Evolutionary conservation across 2,329 filamentous ascomycete species (phyloP).

Genomic region (Aureobasidium sp.): DNA sequence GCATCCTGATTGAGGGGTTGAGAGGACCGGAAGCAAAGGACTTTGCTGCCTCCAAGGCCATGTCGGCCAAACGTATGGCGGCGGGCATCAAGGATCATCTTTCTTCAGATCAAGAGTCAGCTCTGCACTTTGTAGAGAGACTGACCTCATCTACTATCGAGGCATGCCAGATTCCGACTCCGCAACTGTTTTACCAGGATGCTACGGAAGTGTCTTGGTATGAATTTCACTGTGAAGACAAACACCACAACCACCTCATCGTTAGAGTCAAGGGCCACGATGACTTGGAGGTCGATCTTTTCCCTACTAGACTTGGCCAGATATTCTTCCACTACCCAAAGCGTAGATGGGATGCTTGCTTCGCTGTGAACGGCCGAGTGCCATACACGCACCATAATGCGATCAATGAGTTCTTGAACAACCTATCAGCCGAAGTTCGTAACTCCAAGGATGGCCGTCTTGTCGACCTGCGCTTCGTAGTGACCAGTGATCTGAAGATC

Average conservation of each 20-base stretch:
- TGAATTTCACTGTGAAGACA: slow-evolving; percentile 15
- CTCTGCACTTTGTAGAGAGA: not conserved
- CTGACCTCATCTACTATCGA: slow-evolving; percentile 11
- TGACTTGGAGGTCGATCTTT: not conserved
- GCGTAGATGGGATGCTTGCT: slow-evolving; percentile 20
- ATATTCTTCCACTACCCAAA: slow-evolving; percentile 21
- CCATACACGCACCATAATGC: not conserved
- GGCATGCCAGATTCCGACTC: slow-evolving; percentile 3
- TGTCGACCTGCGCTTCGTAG: not conserved
- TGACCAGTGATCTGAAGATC: slow-evolving; percentile 17
- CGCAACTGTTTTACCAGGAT: slow-evolving; percentile 2
- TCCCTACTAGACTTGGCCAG: not conserved
- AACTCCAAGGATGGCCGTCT: not conserved
- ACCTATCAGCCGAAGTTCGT: slow-evolving; percentile 15
- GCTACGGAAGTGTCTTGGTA: slow-evolving; percentile 1
- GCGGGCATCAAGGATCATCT: not conserved
- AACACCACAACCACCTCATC: slow-evolving; percentile 6
- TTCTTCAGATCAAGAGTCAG: not conserved
- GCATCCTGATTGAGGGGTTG: not conserved
- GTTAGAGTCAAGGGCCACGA: slow-evolving; percentile 8
- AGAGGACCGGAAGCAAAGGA: not conserved
- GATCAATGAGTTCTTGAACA: not conserved
- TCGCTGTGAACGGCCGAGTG: slow-evolving; percentile 1
- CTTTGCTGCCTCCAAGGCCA: not conserved
- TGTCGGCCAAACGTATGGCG: not conserved